Evolutionary conservation across 2,329 filamentous ascomycete genomes (phyloP).

Genomic region (Aspergillus sp.): DNA sequence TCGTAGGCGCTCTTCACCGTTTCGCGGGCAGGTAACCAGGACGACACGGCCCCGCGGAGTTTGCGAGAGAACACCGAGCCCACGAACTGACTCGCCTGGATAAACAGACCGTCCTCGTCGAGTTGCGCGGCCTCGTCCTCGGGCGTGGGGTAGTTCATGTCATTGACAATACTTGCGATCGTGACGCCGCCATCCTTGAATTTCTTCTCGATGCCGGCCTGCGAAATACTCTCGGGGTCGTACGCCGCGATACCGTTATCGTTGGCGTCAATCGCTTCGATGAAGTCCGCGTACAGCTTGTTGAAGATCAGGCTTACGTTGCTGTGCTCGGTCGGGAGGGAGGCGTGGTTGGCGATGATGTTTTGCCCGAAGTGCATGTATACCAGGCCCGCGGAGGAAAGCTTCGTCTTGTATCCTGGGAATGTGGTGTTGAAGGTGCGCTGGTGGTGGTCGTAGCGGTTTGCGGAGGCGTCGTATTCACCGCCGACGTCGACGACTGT

Average conservation of each 20-base stretch:
- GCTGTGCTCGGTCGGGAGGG: constrained; percentile 58
- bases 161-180: constrained; percentile 78
- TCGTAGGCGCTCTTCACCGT: constrained; percentile 76
- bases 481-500: constrained; percentile 98
- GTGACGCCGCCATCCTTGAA: constrained; percentile 82
- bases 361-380: constrained; percentile 92
- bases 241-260: constrained; percentile 91
- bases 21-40: constrained; percentile 85
- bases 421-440: constrained; percentile 85
- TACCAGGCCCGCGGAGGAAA: constrained; percentile 89
- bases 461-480: constrained; percentile 73
- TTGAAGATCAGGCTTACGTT: constrained; percentile 75
- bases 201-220: constrained; percentile 74
- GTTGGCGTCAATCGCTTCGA: constrained; percentile 95
- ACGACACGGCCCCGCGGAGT: constrained; percentile 69
- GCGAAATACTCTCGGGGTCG: constrained; percentile 67
- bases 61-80: constrained; percentile 85
- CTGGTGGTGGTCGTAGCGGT: constrained; percentile 97
- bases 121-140: constrained; percentile 61
- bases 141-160: constrained; percentile 67
- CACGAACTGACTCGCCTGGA: constrained; percentile 74
- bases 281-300: constrained; percentile 89
- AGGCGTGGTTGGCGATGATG: constrained; percentile 71
- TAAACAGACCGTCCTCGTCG: constrained; percentile 79
- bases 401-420: constrained; percentile 78